Percentiles rank a stretch among this genome's conserved stretches.
phyloP scores from a whole-genome alignment of 495 filamentous ascomycete genomes.

The Penicillium paradoxum region DNA sequence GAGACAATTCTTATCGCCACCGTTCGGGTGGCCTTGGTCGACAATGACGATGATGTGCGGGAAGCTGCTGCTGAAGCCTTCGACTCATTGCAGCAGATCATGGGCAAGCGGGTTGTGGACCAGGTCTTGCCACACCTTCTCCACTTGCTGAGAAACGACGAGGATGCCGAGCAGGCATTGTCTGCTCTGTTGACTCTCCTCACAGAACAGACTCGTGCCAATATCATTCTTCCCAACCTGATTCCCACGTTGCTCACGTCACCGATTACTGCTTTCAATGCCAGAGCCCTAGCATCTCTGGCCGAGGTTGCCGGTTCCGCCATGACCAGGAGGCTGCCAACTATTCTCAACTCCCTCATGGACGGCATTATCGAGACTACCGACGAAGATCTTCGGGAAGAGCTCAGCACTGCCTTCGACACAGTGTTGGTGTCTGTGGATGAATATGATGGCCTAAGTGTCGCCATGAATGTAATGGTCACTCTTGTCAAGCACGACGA shows the following conservation, averaged over 20 bases:
- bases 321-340: constrained; percentile 84
- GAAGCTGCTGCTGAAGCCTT: constrained; percentile 97
- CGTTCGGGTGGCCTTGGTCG: constrained; percentile 87
- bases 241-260: constrained; percentile 85
- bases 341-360: constrained; percentile 87
- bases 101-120: constrained; percentile 90
- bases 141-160: constrained; percentile 75
- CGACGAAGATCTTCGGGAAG: constrained; percentile 67
- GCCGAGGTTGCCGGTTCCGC: constrained; percentile 83
- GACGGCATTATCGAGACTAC: constrained; percentile 77
- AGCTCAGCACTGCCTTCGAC: constrained; percentile 77
- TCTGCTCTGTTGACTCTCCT: constrained; percentile 88
- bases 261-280: constrained; percentile 93
- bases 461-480: constrained; percentile 87
- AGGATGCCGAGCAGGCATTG: constrained; percentile 85
- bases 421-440: constrained; percentile 87
- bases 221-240: constrained; percentile 93
- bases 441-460: constrained; percentile 92
- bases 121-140: constrained; percentile 92
- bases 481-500: constrained; percentile 87
- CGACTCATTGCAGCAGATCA: constrained; percentile 83
- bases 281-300: constrained; percentile 84
- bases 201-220: constrained; percentile 87
- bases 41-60: constrained; percentile 80
- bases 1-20: constrained; percentile 93